Percentiles rank a stretch among this genome's conserved stretches.
These are phyloP conservation scores for Pestalotiopsis sp. DNA, from an alignment of 2,329 filamentous ascomycete genomes.

Conservation along the genomic window DNA sequence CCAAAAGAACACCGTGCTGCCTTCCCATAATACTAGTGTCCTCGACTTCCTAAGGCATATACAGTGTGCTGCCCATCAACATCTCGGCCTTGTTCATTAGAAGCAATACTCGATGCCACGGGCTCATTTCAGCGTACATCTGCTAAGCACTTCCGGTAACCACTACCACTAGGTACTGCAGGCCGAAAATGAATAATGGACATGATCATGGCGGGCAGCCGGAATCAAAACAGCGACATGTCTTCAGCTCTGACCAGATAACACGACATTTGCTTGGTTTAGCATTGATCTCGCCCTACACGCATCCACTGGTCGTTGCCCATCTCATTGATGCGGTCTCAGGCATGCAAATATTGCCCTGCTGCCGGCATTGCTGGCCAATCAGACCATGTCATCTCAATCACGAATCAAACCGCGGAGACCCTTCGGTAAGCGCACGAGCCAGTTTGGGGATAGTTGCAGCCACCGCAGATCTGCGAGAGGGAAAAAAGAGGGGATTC, in stretches of 20 bases:
- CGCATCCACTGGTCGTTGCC: neutral
- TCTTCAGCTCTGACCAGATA: neutral
- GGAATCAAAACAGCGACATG: neutral
- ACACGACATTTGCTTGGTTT: neutral
- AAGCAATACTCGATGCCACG: neutral
- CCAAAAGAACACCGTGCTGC: neutral
- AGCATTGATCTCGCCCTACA: neutral
- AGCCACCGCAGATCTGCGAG: neutral
- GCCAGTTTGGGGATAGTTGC: neutral
- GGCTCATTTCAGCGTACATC: neutral
- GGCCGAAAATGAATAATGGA: neutral
- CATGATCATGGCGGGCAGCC: neutral
- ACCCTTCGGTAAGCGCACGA: conserved; percentile 8
- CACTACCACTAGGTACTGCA: neutral
- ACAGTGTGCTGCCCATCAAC: neutral
- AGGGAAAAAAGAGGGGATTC: conserved; percentile 6
- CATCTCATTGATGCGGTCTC: conserved; percentile 2
- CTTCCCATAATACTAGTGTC: neutral
- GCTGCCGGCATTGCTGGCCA: neutral
- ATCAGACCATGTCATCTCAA: neutral
- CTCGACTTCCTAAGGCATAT: neutral
- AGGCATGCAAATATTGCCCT: conserved; percentile 6
- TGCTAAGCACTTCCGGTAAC: neutral
- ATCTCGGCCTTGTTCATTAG: neutral
- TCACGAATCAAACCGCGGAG: neutral